Evolutionary conservation across 768 basidiomycete species (phyloP).

Genomic region (Tylopilus sp.): DNA sequence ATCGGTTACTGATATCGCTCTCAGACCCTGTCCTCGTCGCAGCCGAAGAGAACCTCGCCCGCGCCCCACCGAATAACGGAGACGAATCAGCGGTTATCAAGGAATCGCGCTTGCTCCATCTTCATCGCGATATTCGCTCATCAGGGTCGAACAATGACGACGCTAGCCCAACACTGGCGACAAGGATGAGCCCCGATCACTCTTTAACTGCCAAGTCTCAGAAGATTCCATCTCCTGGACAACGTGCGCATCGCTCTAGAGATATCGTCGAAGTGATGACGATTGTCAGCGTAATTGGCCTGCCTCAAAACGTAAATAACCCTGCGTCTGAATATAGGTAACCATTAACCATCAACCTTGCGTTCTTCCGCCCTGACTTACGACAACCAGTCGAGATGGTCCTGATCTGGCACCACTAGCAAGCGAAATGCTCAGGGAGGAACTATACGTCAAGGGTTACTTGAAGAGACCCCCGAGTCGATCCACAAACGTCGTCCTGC

Average conservation of each 20-base stretch:
- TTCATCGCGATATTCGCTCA: background rate
- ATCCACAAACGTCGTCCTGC: constrained; percentile 1
- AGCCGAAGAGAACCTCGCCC: constrained; percentile 12
- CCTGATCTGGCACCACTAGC: constrained; percentile 24
- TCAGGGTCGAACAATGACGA: background rate
- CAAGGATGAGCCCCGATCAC: background rate
- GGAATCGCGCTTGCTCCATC: background rate
- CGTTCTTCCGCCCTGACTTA: background rate
- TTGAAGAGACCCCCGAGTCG: constrained; percentile 16
- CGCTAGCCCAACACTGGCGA: background rate
- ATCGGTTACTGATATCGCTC: constrained; percentile 20
- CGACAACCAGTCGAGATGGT: constrained; percentile 3
- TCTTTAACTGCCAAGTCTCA: background rate
- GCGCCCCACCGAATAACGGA: background rate
- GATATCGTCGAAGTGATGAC: constrained; percentile 10
- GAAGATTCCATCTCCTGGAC: background rate
- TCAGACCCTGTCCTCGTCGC: constrained; percentile 23
- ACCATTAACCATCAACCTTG: background rate
- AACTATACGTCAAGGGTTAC: constrained; percentile 28
- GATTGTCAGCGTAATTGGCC: background rate
- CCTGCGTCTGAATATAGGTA: constrained; percentile 8
- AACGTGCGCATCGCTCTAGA: constrained; percentile 1
- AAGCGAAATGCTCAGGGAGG: constrained; percentile 27
- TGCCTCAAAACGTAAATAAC: background rate
- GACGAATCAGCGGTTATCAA: background rate